These are phyloP conservation scores for Echites panduratus DNA, from an alignment of 257 asterid species.

Conservation along the genomic window DNA sequence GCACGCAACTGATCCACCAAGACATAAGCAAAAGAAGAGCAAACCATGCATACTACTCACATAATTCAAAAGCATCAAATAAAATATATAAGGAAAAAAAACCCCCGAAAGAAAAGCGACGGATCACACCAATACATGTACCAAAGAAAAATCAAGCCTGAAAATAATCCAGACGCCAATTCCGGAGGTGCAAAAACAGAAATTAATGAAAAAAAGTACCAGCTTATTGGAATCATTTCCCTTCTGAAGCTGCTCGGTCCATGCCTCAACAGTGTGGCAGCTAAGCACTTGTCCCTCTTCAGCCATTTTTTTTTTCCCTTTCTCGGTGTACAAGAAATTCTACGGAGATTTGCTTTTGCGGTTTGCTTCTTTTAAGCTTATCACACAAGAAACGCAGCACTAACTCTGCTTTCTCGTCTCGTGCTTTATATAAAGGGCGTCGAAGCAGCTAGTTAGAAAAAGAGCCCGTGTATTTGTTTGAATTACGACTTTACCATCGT, in stretches of 20 bases:
- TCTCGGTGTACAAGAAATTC: background rate
- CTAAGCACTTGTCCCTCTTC: slow-evolving; percentile 70
- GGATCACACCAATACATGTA: background rate
- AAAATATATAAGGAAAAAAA: background rate
- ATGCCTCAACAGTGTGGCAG: slow-evolving; percentile 62
- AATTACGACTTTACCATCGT: slow-evolving; percentile 10
- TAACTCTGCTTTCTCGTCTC: background rate
- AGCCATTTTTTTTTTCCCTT: slow-evolving; percentile 35
- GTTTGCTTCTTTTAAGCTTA: slow-evolving; percentile 2
- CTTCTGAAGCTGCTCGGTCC: slow-evolving; percentile 66
- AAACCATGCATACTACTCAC: background rate
- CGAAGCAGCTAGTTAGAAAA: background rate
- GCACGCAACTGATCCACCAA: background rate
- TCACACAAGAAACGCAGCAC: slow-evolving; percentile 7
- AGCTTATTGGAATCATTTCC: slow-evolving; percentile 55
- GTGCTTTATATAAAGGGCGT: background rate
- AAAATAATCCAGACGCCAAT: background rate
- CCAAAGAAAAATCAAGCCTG: background rate
- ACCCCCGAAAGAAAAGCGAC: background rate
- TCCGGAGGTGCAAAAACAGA: background rate
- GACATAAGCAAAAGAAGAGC: background rate
- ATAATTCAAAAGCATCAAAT: background rate
- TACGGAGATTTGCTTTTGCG: background rate
- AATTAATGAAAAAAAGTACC: slow-evolving; percentile 25
- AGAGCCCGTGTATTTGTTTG: background rate